Evolutionary conservation across 306 rosid species (phyloP), one percentile per base, ranked within the genome.

Genomic region (Cucurbita pepo): DNA sequence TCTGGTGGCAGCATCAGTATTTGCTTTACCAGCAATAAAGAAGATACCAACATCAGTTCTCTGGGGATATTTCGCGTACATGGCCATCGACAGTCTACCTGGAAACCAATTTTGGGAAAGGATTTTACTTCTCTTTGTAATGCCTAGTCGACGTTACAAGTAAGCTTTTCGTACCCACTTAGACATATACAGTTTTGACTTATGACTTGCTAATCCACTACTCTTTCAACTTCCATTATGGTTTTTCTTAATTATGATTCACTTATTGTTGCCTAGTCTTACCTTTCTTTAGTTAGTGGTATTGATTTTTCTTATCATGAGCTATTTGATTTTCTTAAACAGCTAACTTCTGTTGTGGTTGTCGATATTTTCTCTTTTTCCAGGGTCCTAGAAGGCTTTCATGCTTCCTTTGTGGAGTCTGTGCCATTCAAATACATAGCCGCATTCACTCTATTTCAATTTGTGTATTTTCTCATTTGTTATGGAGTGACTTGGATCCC

Each of bases 41-140:
- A 86, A 75, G 85, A 88, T 90, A 71, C 96, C 97, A 18, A 89
- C 92, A 74, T 88, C 97, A 3, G 92, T 92, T 80, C 82, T 89
- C 19, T 92, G 97, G 97, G 96, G 97, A 55, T 92, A 90, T 51
- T 92, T 92, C 51, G 92, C 96, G 4, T 92, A 80, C 83, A 92
- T 90, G 96, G 96, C 97, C 78, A 88, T 90, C 34, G 95, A 92
- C 76, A 92, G 97, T 84, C 97, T 92, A 78, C 96, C 96, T 0
- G 95, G 96, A 21, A 92, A 88, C 75, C 96, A 92, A 57, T 90
- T 92, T 69, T 90, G 95, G 96, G 95, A 92, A 79, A 90, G 96
- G 69, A 72, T 86, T 51, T 72, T 85, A 52, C 82, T 92, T 51
- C 85, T 92, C 76, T 82, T 88, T 75, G 82, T 90, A 48, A 65